Percentiles rank a stretch among this genome's conserved stretches.
These are phyloP conservation scores for Fraxinus greggii DNA, from an alignment of 305 asterid species.

Conservation along the genomic window DNA sequence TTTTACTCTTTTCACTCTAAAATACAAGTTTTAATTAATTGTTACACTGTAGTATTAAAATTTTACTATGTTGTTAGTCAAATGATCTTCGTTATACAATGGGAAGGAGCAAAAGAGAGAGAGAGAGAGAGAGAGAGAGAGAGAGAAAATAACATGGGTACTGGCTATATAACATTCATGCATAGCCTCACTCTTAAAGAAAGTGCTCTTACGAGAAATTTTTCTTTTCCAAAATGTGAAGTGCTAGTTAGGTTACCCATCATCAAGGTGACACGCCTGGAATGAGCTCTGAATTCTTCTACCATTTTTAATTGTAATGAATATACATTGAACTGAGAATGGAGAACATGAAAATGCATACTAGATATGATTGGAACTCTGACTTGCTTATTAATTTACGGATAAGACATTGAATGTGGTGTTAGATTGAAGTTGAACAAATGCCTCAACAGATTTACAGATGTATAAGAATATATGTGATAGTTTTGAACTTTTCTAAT, in stretches of 20 bases:
- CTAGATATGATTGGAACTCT: neutral
- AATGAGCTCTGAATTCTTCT: neutral
- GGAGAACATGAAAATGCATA: neutral
- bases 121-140: neutral
- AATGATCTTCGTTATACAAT: neutral
- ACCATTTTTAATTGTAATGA: neutral
- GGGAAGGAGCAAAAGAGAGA: neutral
- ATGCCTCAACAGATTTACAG: neutral
- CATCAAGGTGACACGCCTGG: neutral
- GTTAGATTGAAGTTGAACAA: slow-evolving; percentile 1
- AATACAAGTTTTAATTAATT: neutral
- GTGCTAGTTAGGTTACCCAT: neutral
- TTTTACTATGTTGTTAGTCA: neutral
- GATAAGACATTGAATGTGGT: neutral
- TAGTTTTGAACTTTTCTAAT: neutral
- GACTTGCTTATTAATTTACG: neutral
- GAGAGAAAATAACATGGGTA: neutral
- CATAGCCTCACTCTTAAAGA: neutral
- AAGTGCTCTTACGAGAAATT: neutral
- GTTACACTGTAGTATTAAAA: neutral
- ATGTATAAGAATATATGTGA: neutral
- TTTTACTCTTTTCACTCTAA: neutral
- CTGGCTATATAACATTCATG: neutral
- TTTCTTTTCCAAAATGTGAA: neutral
- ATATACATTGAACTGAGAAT: neutral